phyloP scores from a whole-genome alignment of 1,139 yeast genomes.

The Suhomyces yuchorum region DNA sequence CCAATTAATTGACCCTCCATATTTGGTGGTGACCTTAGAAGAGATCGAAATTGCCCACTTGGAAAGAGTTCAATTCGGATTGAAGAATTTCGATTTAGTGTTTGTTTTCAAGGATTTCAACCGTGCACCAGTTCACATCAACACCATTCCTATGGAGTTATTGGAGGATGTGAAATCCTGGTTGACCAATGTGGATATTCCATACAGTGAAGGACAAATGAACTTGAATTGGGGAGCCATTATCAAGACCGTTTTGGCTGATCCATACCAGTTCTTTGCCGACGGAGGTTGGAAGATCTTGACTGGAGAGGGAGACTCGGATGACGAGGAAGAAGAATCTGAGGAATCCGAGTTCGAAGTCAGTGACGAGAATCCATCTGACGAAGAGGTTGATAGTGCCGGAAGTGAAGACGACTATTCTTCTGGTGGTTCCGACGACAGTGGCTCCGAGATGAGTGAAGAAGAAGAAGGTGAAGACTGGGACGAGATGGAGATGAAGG shows the following conservation, averaged over 20 bases:
- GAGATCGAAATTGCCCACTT: constrained; percentile 94
- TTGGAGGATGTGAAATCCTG: constrained; percentile 93
- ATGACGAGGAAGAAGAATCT: constrained; percentile 61
- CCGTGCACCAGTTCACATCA: constrained; percentile 86
- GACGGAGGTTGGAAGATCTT: constrained; percentile 98
- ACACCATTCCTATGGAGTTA: constrained; percentile 91
- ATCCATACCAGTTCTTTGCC: constrained; percentile 90
- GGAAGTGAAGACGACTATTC: constrained; percentile 48
- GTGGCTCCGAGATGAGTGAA: constrained; percentile 48
- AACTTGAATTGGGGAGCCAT: constrained; percentile 95
- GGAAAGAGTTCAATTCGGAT: constrained; percentile 96
- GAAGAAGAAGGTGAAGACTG: constrained; percentile 69
- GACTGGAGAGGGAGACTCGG: constrained; percentile 68
- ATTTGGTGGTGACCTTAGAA: constrained; percentile 83
- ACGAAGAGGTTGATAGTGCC: constrained; percentile 67
- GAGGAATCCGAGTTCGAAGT: constrained; percentile 64
- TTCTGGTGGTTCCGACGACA: constrained; percentile 33
- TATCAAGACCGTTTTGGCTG: constrained; percentile 90
- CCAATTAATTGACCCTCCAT: constrained; percentile 93
- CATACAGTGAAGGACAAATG: constrained; percentile 91
- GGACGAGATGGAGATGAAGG: constrained; percentile 73
- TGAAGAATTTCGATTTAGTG: constrained; percentile 93
- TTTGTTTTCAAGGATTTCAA: constrained; percentile 90
- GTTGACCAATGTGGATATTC: constrained; percentile 95
- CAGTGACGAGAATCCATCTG: constrained; percentile 69